Base-by-base conservation (phyloP, 2,329 filamentous ascomycete genomes). In the Xylariaceae sp. region DNA sequence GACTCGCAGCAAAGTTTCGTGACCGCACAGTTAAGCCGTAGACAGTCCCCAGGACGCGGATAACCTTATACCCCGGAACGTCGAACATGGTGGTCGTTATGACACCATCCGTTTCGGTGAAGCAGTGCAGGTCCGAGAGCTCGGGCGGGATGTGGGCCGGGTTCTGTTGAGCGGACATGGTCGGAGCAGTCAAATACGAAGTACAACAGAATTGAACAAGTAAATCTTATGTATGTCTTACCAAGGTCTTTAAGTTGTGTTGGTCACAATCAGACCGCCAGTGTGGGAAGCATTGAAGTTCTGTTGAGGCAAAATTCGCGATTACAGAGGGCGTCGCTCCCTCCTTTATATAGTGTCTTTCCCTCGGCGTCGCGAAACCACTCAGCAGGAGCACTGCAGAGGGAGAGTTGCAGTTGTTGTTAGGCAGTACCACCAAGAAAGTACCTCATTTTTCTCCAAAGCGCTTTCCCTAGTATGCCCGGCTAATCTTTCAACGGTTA, bases 41-140 rank as follows among this genome's bases (percentile, higher is more conserved):
- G 24, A 83, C 79, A 6, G 81, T 78, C 48, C 83, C 83, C 5
- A 86, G 77, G 1, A 84, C 79, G 47, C 75, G 75, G 30, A 79
- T 77, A 41, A 86, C 73, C 57, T 78, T 80, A 69, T 85, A 85
- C 6, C 82, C 82, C 0, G 83, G 83, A 18, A 86, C 70, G 63
- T 86, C 82, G 69, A 81, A 83, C 82, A 85, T 86, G 47, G 83
- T 86, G 0, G 81, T 80, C 0, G 81, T 85, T 58, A 86, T 80
- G 49, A 86, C 75, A 30, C 83, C 83, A 41, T 81, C 77, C 6
- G 83, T 86, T 64, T 86, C 83, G 32, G 81, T 80, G 69, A 83
- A 84, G 72, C 81, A 84, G 67, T 81, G 78, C 6, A 81, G 69
- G 58, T 81, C 79, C 0, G 75, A 76, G 6, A 79, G 55, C 35